These are phyloP conservation scores for Trichosporon sp. DNA, from an alignment of 1,284 basidiomycete genomes.

Conservation along the genomic window DNA sequence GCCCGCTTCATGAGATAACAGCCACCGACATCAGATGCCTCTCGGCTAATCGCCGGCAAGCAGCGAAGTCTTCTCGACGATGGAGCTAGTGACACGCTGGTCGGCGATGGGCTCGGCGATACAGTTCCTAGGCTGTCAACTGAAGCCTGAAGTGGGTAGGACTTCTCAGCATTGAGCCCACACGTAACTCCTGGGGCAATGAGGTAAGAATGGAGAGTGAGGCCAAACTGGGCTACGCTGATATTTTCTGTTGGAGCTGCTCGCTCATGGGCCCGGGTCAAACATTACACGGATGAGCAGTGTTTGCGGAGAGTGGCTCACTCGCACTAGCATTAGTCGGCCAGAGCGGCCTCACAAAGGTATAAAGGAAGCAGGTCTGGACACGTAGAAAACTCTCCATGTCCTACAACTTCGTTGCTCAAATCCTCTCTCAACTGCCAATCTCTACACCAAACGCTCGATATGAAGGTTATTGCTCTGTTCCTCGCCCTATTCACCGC, in stretches of 20 bases:
- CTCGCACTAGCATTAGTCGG: too few species aligned
- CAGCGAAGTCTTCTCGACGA: not conserved
- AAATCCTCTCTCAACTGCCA: not conserved
- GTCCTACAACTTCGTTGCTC: not conserved
- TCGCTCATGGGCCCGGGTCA: too few species aligned
- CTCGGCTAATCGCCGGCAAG: not conserved
- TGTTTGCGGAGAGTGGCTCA: too few species aligned
- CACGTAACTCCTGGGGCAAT: too few species aligned
- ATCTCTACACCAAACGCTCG: not conserved
- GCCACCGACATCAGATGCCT: not conserved
- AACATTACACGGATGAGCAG: too few species aligned
- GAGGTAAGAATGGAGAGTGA: too few species aligned
- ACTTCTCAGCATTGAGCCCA: too few species aligned
- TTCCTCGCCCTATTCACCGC: not conserved
- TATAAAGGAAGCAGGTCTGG: too few species aligned
- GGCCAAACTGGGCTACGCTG: too few species aligned
- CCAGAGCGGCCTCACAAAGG: too few species aligned
- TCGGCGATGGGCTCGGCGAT: not conserved
- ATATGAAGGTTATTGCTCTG: not conserved
- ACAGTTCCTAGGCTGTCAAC: not conserved
- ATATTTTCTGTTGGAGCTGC: too few species aligned
- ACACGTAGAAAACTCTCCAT: not conserved
- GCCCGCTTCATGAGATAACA: not conserved
- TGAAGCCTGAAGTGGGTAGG: too few species aligned
- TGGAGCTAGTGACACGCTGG: not conserved